These are phyloP conservation scores for Apiospora kogelbergensis DNA, from an alignment of 2,329 filamentous ascomycete genomes.

Conservation along the genomic window DNA sequence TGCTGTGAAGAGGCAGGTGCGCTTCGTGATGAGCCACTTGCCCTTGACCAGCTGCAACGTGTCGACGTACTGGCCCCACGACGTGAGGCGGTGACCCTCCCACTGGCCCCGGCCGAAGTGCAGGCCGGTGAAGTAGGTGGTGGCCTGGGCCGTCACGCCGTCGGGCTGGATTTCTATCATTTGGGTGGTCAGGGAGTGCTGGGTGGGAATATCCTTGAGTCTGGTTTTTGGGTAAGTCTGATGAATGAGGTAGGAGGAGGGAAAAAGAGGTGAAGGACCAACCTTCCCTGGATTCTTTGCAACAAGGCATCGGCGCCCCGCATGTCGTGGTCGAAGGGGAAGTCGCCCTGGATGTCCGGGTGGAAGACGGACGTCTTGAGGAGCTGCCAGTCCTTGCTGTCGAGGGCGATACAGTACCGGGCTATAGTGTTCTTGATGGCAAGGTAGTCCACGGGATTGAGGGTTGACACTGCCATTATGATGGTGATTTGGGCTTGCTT, in stretches of 20 bases:
- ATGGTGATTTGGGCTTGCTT: neutral
- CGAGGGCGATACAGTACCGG: slow-evolving; percentile 15
- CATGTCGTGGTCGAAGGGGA: slow-evolving; percentile 15
- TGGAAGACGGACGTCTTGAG: slow-evolving; percentile 12
- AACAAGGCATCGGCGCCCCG: slow-evolving; percentile 6
- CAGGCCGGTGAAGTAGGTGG: slow-evolving; percentile 16
- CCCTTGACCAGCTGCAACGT: slow-evolving; percentile 11
- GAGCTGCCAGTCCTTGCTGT: slow-evolving; percentile 15
- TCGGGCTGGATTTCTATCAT: slow-evolving; percentile 12
- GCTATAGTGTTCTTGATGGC: slow-evolving; percentile 16
- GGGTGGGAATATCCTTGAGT: slow-evolving; percentile 11
- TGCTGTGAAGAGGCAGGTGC: slow-evolving; percentile 8
- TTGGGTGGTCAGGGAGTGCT: slow-evolving; percentile 17
- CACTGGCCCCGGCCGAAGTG: slow-evolving; percentile 17
- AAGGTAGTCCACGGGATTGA: slow-evolving; percentile 12
- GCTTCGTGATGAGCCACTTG: slow-evolving; percentile 10
- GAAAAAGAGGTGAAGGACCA: neutral
- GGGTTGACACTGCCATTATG: neutral
- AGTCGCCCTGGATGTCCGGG: slow-evolving; percentile 11
- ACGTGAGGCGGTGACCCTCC: slow-evolving; percentile 13
- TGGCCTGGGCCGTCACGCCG: slow-evolving; percentile 12
- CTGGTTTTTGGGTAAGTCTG: neutral
- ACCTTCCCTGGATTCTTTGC: neutral
- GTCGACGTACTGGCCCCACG: slow-evolving; percentile 16
- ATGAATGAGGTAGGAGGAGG: too few relatives aligned